These are phyloP conservation scores for Aspergillus eucalypticola DNA, from an alignment of 2,329 filamentous ascomycete species.

Conservation along the genomic window DNA sequence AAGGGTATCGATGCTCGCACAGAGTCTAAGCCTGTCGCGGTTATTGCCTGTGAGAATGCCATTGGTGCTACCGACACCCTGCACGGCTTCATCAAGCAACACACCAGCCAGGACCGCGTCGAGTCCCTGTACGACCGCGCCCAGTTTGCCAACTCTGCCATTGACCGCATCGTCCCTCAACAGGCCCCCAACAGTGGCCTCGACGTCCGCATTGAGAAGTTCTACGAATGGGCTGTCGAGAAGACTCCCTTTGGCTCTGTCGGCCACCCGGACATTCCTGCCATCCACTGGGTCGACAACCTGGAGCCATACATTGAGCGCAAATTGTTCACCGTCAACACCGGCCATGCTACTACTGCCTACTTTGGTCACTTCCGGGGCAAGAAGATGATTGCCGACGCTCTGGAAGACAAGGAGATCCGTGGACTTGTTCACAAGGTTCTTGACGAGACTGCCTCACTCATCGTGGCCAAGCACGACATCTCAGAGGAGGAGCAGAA, in stretches of 20 bases:
- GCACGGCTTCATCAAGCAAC: conserved; percentile 75
- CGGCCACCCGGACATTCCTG: conserved; percentile 72
- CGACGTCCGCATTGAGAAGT: conserved; percentile 94
- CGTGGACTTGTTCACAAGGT: conserved; percentile 75
- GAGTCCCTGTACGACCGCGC: conserved; percentile 71
- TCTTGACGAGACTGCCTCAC: conserved; percentile 78
- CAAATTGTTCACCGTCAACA: conserved; percentile 99
- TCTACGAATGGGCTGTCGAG: conserved; percentile 99
- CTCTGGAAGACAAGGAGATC: conserved; percentile 78
- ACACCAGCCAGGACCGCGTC: conserved; percentile 69
- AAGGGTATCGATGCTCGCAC: conserved; percentile 83
- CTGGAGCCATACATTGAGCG: conserved; percentile 96
- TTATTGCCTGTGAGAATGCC: conserved; percentile 98
- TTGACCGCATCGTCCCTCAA: conserved; percentile 95
- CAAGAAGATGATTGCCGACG: conserved; percentile 86
- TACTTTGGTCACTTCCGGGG: conserved; percentile 90
- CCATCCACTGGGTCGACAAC: conserved; percentile 90
- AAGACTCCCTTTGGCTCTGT: conserved; percentile 75
- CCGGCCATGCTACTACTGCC: conserved; percentile 89
- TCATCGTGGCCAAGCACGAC: conserved; percentile 84
- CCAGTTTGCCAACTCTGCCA: conserved; percentile 94
- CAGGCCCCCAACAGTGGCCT: conserved; percentile 79
- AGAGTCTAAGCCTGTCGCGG: conserved; percentile 68
- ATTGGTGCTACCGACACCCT: conserved; percentile 92
- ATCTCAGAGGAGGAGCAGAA: conserved; percentile 75